Conservation (phyloP, 2,329 filamentous ascomycete species). For the Domatiomyces globalis region DNA sequence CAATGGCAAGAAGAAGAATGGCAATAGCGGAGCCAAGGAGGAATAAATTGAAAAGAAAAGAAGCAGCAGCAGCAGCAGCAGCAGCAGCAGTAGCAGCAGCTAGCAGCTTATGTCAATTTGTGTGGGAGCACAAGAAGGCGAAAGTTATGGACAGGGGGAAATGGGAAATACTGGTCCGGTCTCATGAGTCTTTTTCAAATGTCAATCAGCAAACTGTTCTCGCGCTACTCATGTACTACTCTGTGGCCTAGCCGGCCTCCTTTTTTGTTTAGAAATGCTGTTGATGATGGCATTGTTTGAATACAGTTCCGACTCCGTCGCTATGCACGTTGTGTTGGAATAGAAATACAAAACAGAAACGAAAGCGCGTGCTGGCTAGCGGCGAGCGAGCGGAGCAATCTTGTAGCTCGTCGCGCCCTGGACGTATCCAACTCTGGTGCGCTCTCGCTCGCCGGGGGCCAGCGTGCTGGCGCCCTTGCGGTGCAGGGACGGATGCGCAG, state of each 20-base stretch:
- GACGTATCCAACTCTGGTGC: conserved; percentile 46
- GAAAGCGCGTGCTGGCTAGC: background rate
- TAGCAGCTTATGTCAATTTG: too few species aligned
- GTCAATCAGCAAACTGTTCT: background rate
- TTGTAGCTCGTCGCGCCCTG: conserved; percentile 47
- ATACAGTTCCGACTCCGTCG: background rate
- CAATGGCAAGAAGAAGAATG: conserved; percentile 13
- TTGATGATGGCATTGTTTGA: background rate
- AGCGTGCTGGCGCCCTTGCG: conserved; percentile 22
- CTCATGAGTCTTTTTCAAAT: too few species aligned
- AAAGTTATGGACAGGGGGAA: too few species aligned
- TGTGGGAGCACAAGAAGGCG: conserved; percentile 9
- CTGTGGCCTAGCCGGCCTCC: too few species aligned
- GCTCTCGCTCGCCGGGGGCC: conserved; percentile 16
- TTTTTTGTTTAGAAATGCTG: background rate
- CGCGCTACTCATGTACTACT: background rate
- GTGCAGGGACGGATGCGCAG: conserved; percentile 30
- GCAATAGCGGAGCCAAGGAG: conserved; percentile 5
- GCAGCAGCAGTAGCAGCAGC: too few species aligned
- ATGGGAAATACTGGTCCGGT: too few species aligned
- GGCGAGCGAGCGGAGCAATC: conserved; percentile 38
- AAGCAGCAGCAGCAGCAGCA: background rate
- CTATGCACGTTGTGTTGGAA: background rate
- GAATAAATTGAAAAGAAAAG: conserved; percentile 8
- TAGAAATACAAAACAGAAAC: background rate